These are phyloP conservation scores for Apiotrichum mycotoxinovorans DNA, from an alignment of 1,284 basidiomycete species.

Conservation along the genomic window DNA sequence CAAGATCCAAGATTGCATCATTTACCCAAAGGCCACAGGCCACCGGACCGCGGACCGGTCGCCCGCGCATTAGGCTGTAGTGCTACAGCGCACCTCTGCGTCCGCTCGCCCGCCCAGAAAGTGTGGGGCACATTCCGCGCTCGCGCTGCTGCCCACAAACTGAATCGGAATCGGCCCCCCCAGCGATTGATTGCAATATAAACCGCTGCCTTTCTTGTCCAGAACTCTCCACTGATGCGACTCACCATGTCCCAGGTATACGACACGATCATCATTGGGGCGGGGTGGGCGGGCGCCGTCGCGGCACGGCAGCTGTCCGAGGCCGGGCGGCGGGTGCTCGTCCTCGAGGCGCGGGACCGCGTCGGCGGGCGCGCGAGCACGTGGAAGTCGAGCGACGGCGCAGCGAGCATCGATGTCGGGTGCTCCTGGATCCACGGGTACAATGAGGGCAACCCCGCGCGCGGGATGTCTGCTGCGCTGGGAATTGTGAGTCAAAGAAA, in stretches of 20 bases:
- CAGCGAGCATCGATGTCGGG: conserved; percentile 50
- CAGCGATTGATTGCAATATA: no score
- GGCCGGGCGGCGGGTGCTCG: conserved; percentile 49
- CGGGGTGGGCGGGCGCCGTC: conserved; percentile 53
- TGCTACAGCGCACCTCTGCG: no score
- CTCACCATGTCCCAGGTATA: conserved; percentile 14
- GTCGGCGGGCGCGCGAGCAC: conserved; percentile 54
- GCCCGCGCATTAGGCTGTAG: no score
- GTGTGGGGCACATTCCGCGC: no score
- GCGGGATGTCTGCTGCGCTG: conserved; percentile 47
- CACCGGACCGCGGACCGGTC: no score
- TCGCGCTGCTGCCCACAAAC: no score
- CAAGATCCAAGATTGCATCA: no score
- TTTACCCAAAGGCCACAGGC: no score
- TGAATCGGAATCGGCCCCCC: no score
- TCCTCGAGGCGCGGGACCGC: conserved; percentile 54
- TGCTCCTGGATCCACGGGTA: conserved; percentile 56
- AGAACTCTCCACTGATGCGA: not conserved
- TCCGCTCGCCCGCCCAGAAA: no score
- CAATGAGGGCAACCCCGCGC: conserved; percentile 52
- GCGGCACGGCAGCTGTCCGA: conserved; percentile 50
- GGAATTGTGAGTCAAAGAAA: conserved; percentile 37
- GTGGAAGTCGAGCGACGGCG: conserved; percentile 21
- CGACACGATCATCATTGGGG: conserved; percentile 53
- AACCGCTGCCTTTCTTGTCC: no score